Conservation (phyloP, 805 yeast genomes). For the Candida boidinii region DNA sequence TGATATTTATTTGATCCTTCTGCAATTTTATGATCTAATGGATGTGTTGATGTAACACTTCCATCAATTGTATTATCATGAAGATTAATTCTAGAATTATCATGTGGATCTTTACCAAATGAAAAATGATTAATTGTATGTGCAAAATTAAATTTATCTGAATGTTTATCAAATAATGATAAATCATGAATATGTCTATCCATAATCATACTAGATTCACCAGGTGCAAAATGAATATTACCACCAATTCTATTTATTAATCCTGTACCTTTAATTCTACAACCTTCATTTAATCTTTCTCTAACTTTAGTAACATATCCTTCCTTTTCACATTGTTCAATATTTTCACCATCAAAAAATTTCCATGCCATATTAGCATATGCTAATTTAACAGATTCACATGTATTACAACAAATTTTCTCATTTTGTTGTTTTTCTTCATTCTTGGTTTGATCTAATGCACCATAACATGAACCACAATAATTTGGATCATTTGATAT, state of each 20-base stretch:
- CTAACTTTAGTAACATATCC: constrained; percentile 66
- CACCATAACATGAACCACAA: constrained; percentile 92
- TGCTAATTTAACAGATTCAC: constrained; percentile 74
- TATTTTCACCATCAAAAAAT: constrained; percentile 78
- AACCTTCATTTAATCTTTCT: constrained; percentile 69
- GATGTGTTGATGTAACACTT: constrained; percentile 44
- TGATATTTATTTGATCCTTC: constrained; percentile 43
- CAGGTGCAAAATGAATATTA: constrained; percentile 93
- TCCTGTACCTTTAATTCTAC: constrained; percentile 75
- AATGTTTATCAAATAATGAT: constrained; percentile 53
- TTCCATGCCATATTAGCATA: constrained; percentile 79
- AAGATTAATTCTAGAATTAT: constrained; percentile 13
- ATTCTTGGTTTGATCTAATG: constrained; percentile 49
- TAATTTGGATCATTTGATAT: constrained; percentile 27
- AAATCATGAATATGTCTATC: constrained; percentile 79
- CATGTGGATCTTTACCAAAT: constrained; percentile 57
- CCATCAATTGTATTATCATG: constrained; percentile 16
- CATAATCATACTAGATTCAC: constrained; percentile 54
- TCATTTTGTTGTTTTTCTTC: constrained; percentile 29
- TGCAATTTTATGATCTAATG: constrained; percentile 50
- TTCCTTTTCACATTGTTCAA: constrained; percentile 86
- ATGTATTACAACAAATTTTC: constrained; percentile 71
- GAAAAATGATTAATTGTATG: constrained; percentile 76
- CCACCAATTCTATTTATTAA: constrained; percentile 82
- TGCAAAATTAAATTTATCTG: constrained; percentile 58